A percentile compares a stretch with the other conserved stretches of the same genome.
Conservation (phyloP, 306 rosid species). For the Fragaria vesca region DNA sequence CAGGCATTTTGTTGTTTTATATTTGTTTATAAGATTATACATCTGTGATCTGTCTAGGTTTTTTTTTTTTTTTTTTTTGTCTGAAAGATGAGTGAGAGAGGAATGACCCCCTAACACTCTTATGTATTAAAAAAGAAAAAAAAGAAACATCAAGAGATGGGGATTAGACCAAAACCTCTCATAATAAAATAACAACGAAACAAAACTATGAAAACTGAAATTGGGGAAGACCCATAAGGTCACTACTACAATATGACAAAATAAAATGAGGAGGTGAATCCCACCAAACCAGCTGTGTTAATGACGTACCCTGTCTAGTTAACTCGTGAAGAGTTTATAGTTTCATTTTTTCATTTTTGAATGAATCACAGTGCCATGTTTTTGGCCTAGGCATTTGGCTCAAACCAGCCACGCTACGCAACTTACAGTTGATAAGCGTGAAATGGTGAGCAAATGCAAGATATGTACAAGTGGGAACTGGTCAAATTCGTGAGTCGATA, state of each 20-base stretch:
- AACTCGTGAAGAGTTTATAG: neutral
- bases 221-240: too few relatives aligned
- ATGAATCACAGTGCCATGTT: neutral
- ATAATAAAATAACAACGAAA: too few relatives aligned
- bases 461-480: neutral
- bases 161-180: too few relatives aligned
- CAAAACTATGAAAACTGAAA: too few relatives aligned
- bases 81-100: too few relatives aligned
- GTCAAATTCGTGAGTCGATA: neutral
- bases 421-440: neutral
- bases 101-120: too few relatives aligned
- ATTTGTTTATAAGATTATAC: neutral
- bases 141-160: too few relatives aligned
- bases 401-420: neutral
- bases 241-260: too few relatives aligned
- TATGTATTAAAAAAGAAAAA: too few relatives aligned
- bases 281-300: too few relatives aligned
- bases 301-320: neutral
- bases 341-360: neutral
- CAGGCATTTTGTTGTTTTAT: neutral
- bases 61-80: too few relatives aligned
- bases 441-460: neutral
- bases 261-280: too few relatives aligned
- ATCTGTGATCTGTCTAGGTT: neutral
- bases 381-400: constrained; percentile 1